Evolutionary conservation across 129 eudicot species (phyloP).

Genomic region (Mikania micrantha): DNA sequence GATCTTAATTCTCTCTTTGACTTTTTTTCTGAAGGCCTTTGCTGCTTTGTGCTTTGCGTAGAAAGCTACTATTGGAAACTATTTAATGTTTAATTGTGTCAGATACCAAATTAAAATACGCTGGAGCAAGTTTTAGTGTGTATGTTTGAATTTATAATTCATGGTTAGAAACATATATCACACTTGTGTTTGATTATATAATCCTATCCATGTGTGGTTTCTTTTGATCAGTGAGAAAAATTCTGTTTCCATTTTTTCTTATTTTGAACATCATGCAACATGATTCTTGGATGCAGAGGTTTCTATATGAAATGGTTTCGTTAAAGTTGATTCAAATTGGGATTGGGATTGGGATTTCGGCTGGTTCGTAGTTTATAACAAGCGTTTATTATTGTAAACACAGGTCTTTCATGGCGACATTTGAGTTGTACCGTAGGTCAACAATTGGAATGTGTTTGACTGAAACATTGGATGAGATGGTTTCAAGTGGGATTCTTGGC

Average conservation of each 20-base stretch:
- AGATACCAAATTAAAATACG: background rate
- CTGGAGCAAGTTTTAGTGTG: background rate
- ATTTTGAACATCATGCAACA: background rate
- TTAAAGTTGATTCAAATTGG: background rate
- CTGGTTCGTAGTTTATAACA: background rate
- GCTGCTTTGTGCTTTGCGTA: background rate
- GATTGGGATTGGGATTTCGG: background rate
- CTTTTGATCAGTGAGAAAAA: background rate
- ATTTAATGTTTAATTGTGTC: background rate
- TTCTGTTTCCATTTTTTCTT: background rate
- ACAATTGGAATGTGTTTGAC: conserved; percentile 98
- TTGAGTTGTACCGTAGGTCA: conserved; percentile 88
- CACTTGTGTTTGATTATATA: background rate
- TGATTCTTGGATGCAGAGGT: background rate
- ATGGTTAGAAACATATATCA: background rate
- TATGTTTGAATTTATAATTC: background rate
- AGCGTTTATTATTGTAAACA: background rate
- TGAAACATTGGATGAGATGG: conserved; percentile 95
- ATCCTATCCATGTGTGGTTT: background rate
- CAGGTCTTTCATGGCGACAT: conserved; percentile 65
- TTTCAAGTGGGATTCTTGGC: conserved; percentile 55
- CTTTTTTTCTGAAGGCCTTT: background rate
- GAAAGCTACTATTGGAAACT: background rate
- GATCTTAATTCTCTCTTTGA: background rate
- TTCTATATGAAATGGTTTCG: background rate